A percentile compares a stretch with the other conserved stretches of the same genome.
Evolutionary conservation across 2,329 filamentous ascomycete genomes (phyloP).

Genomic region (Fusarium keratoplasticum): DNA sequence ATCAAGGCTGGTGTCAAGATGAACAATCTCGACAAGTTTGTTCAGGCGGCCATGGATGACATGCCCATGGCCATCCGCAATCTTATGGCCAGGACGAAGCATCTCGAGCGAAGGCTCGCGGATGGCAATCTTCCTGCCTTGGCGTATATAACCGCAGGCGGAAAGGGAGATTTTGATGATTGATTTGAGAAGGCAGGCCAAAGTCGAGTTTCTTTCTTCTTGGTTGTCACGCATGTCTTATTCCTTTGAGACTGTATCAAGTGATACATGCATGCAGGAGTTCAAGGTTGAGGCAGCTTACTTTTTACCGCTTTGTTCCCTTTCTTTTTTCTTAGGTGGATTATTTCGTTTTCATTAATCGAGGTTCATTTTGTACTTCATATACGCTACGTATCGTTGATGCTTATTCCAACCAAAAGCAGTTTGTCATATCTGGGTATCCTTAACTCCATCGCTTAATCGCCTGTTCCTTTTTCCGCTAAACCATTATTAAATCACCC

Average conservation of each 20-base stretch:
- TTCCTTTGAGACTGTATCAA: background rate
- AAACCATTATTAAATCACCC: background rate
- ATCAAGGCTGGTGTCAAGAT: background rate
- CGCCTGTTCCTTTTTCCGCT: background rate
- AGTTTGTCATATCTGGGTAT: slow-evolving; percentile 30
- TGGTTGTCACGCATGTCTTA: background rate
- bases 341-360: background rate
- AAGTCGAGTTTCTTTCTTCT: background rate
- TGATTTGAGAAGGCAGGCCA: background rate
- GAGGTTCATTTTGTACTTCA: background rate
- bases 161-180: background rate
- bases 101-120: slow-evolving; percentile 22
- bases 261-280: slow-evolving; percentile 4
- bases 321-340: background rate
- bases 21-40: background rate
- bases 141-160: background rate
- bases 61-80: slow-evolving; percentile 40
- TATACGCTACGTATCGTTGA: slow-evolving; percentile 4
- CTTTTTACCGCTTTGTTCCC: background rate
- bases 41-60: slow-evolving; percentile 4
- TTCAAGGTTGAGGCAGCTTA: background rate
- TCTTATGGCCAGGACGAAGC: slow-evolving; percentile 17
- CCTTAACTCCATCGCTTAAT: slow-evolving; percentile 27
- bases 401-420: slow-evolving; percentile 14
- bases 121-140: slow-evolving; percentile 7